Conservation (phyloP, 176 grass and related monocot species). For the Hsuehochloa calcarea region DNA sequence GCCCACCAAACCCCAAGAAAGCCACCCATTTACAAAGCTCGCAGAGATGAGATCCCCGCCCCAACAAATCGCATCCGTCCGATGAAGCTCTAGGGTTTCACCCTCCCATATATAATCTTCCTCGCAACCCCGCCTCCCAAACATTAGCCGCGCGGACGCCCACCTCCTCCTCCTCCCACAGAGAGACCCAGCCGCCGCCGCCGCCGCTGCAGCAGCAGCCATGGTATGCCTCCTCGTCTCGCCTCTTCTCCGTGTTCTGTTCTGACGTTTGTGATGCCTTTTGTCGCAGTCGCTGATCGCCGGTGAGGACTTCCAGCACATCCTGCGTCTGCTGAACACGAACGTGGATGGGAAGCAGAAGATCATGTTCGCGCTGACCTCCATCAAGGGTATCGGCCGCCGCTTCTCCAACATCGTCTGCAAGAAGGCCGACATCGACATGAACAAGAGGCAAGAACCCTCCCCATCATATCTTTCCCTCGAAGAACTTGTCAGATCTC, state of each 20-base stretch:
- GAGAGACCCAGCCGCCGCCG: not conserved
- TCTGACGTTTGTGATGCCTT: not conserved
- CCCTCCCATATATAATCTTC: not conserved
- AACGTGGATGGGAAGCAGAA: constrained; percentile 96
- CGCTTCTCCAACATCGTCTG: constrained; percentile 90
- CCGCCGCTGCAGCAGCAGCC: not conserved
- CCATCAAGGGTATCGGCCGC: constrained; percentile 92
- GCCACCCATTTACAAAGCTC: not conserved
- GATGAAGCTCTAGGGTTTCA: constrained; percentile 46
- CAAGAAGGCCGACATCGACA: constrained; percentile 98
- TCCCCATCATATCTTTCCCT: not conserved
- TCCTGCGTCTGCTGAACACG: constrained; percentile 89
- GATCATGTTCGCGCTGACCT: constrained; percentile 91
- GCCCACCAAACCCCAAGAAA: not conserved
- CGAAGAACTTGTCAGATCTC: not conserved
- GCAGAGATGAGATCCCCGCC: not conserved
- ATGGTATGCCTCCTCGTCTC: constrained; percentile 12
- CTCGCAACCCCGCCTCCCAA: not conserved
- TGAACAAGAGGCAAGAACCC: constrained; percentile 64
- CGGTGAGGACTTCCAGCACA: constrained; percentile 91
- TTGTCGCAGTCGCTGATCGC: constrained; percentile 61
- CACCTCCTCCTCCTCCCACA: not conserved
- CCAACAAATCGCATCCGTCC: constrained; percentile 32
- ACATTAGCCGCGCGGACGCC: constrained; percentile 28
- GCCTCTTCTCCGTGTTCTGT: not conserved